Percentiles rank a stretch among this genome's conserved stretches.
Evolutionary conservation across 1,284 basidiomycete genomes (phyloP).

Genomic region (Clitocybe nebularis): DNA sequence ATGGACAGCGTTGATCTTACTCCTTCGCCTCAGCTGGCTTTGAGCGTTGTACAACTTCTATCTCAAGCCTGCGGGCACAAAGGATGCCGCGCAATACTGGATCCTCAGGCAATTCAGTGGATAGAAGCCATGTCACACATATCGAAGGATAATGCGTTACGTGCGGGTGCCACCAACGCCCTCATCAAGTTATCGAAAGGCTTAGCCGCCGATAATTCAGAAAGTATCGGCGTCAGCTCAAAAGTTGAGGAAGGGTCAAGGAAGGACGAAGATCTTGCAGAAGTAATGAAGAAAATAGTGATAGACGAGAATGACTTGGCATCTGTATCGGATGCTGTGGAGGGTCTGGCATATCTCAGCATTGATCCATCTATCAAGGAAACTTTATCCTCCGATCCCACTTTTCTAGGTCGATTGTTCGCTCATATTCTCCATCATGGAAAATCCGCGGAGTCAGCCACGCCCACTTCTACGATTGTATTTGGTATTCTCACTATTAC

Average conservation of each 20-base stretch:
- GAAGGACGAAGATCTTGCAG: constrained; percentile 46
- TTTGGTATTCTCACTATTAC: constrained; percentile 79
- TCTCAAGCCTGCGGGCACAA: constrained; percentile 74
- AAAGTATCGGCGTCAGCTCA: constrained; percentile 28
- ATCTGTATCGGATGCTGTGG: constrained; percentile 62
- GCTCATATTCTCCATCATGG: constrained; percentile 52
- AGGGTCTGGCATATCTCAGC: constrained; percentile 82
- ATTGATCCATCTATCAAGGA: constrained; percentile 66
- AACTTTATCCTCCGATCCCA: constrained; percentile 47
- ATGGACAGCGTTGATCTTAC: constrained; percentile 65
- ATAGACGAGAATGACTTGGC: constrained; percentile 32
- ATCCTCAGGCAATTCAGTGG: constrained; percentile 56
- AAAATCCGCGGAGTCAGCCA: constrained; percentile 21
- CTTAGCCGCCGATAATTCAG: constrained; percentile 41
- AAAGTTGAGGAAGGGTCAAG: constrained; percentile 21
- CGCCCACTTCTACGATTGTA: constrained; percentile 48
- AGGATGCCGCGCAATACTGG: constrained; percentile 58
- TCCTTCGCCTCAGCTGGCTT: constrained; percentile 41
- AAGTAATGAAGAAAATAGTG: constrained; percentile 58
- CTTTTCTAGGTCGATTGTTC: constrained; percentile 63
- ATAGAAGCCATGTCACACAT: constrained; percentile 53
- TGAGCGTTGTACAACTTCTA: constrained; percentile 65
- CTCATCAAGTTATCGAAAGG: constrained; percentile 75
- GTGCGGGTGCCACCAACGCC: constrained; percentile 66
- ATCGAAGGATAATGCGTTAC: constrained; percentile 42